Conservation (phyloP, 2,329 filamentous ascomycete species). For the Tolypocladium ophioglossoides region DNA sequence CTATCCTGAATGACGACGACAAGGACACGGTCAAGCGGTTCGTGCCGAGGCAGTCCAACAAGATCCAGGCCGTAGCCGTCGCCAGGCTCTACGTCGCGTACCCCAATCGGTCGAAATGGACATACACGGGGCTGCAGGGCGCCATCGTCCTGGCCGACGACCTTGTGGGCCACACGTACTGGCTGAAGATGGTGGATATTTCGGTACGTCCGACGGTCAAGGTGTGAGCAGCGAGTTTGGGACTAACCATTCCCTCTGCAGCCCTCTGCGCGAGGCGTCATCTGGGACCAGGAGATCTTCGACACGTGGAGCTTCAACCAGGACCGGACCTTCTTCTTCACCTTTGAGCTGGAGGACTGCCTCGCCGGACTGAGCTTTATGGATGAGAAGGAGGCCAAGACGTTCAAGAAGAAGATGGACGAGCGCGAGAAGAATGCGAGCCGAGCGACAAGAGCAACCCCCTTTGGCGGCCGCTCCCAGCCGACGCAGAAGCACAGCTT, state of each 20-base stretch:
- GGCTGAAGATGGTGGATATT: conserved; percentile 95
- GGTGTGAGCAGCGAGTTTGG: conserved; percentile 3
- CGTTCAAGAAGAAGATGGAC: conserved; percentile 95
- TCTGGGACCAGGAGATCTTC: conserved; percentile 98
- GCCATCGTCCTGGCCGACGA: conserved; percentile 89
- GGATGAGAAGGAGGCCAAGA: conserved; percentile 95
- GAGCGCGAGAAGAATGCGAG: conserved; percentile 92
- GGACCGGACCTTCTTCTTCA: conserved; percentile 94
- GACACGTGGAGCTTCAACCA: conserved; percentile 93
- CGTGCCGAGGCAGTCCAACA: conserved; percentile 89
- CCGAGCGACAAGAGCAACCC: conserved; percentile 71
- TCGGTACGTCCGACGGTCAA: conserved; percentile 46
- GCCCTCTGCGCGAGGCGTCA: conserved; percentile 70
- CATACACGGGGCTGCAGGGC: conserved; percentile 85
- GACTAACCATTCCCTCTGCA: conserved; percentile 21
- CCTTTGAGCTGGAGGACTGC: conserved; percentile 91
- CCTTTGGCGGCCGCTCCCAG: conserved; percentile 50
- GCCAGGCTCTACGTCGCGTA: conserved; percentile 89
- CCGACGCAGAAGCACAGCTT: conserved; percentile 32
- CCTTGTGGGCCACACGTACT: conserved; percentile 88
- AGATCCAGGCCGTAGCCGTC: conserved; percentile 92
- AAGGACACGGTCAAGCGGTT: conserved; percentile 93
- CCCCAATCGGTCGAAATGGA: conserved; percentile 80
- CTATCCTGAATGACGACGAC: conserved; percentile 78
- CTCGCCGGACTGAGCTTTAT: conserved; percentile 83